Conservation (phyloP, 148 eudicot species). For the Fallopia convolvulus region DNA sequence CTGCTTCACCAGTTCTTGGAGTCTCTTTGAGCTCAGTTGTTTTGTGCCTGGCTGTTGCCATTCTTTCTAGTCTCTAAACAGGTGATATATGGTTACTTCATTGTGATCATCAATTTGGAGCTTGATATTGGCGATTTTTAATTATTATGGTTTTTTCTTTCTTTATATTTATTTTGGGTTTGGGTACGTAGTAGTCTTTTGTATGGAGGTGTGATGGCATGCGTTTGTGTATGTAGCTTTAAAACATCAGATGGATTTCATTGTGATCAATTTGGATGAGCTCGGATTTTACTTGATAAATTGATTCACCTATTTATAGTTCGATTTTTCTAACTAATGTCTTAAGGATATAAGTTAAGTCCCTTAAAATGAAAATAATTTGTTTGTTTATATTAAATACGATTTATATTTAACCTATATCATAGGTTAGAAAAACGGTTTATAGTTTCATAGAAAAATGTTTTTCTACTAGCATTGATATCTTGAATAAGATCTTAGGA, state of each 20-base stretch:
- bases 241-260: not conserved
- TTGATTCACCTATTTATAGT: no score
- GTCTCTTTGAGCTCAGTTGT: constrained; percentile 1
- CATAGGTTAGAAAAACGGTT: no score
- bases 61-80: constrained; percentile 1
- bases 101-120: not conserved
- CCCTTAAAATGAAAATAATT: no score
- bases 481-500: no score
- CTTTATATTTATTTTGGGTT: not conserved
- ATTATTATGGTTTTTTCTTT: not conserved
- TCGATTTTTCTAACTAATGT: no score
- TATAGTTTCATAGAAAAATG: no score
- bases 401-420: no score
- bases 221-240: not conserved
- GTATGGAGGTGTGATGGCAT: not conserved
- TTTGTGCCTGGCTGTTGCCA: not conserved
- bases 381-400: no score
- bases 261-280: not conserved
- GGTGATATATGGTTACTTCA: not conserved
- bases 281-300: no score
- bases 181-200: not conserved
- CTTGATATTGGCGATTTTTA: not conserved
- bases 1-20: constrained; percentile 2
- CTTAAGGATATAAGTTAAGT: no score
- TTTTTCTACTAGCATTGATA: no score